Evolutionary conservation across 2,329 filamentous ascomycete genomes (phyloP).

Genomic region (Talaromyces rugulosus): DNA sequence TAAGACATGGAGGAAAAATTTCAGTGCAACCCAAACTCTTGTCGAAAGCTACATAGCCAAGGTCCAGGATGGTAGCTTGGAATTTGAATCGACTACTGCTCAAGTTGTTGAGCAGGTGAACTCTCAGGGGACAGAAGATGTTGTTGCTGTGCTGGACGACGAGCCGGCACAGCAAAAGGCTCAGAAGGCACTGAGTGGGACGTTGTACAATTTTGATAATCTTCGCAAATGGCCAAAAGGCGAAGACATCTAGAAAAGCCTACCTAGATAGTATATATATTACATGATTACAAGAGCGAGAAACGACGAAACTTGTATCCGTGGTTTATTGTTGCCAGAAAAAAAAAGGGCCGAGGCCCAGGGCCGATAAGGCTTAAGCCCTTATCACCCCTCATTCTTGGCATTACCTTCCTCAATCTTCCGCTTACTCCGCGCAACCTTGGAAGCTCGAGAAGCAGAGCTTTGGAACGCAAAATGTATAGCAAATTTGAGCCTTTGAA

Average conservation of each 20-base stretch:
- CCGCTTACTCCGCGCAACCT: constrained; percentile 1
- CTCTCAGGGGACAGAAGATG: constrained; percentile 23
- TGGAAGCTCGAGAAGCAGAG: background rate
- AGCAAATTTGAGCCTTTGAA: constrained; percentile 76
- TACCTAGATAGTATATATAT: background rate
- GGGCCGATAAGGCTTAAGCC: constrained; percentile 9
- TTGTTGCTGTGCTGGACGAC: constrained; percentile 22
- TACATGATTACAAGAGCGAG: background rate
- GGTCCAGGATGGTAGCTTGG: constrained; percentile 17
- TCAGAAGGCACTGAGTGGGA: constrained; percentile 35
- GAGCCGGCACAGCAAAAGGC: constrained; percentile 30
- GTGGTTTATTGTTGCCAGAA: background rate
- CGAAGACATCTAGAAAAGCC: constrained; percentile 7
- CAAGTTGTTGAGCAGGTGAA: constrained; percentile 25
- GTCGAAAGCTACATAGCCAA: constrained; percentile 28
- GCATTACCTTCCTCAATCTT: background rate
- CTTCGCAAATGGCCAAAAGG: constrained; percentile 43
- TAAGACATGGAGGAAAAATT: constrained; percentile 29
- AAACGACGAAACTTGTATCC: background rate
- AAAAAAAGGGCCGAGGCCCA: background rate
- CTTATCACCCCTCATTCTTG: constrained; percentile 12
- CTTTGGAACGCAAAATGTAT: constrained; percentile 49
- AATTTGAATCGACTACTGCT: constrained; percentile 22
- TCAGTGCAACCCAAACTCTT: constrained; percentile 19
- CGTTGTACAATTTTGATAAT: constrained; percentile 47